These are phyloP conservation scores for Lachancea dasiensis DNA, from an alignment of 805 yeast genomes.

Conservation along the genomic window DNA sequence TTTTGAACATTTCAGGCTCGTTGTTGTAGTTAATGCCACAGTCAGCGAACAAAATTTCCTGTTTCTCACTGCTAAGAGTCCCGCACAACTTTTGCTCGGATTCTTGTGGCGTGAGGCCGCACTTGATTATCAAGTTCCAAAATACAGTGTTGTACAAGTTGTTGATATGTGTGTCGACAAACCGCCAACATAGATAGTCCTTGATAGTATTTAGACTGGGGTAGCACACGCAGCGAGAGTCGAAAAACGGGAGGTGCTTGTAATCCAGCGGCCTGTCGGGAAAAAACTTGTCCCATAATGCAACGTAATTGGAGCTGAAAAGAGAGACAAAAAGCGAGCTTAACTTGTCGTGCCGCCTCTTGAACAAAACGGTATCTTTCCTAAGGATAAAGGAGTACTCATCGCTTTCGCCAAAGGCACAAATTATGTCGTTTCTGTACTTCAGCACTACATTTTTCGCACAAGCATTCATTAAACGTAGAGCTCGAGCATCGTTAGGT, in stretches of 20 bases:
- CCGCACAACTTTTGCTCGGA: conserved; percentile 77
- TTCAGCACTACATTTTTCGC: conserved; percentile 60
- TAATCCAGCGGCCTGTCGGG: conserved; percentile 43
- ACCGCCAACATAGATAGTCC: conserved; percentile 92
- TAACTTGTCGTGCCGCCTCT: conserved; percentile 74
- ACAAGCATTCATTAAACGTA: conserved; percentile 73
- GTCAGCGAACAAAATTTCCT: conserved; percentile 73
- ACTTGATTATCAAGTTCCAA: conserved; percentile 74
- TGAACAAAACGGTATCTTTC: conserved; percentile 61
- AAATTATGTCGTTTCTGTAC: conserved; percentile 59
- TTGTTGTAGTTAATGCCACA: conserved; percentile 86
- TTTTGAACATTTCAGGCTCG: conserved; percentile 81
- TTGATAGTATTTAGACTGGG: conserved; percentile 57
- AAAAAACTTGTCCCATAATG: conserved; percentile 58
- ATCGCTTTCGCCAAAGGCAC: conserved; percentile 94
- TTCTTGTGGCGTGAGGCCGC: conserved; percentile 66
- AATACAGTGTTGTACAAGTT: conserved; percentile 89
- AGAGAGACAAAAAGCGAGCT: conserved; percentile 76
- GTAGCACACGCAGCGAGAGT: conserved; percentile 82
- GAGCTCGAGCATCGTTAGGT: conserved; percentile 80
- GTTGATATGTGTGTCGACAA: conserved; percentile 93
- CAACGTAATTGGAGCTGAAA: conserved; percentile 70
- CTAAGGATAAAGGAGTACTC: conserved; percentile 81
- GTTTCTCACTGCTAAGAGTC: conserved; percentile 76
- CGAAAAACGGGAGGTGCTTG: conserved; percentile 75